Base-by-base conservation (phyloP, 2,329 filamentous ascomycete genomes). In the Hyphodiscus sp. region DNA sequence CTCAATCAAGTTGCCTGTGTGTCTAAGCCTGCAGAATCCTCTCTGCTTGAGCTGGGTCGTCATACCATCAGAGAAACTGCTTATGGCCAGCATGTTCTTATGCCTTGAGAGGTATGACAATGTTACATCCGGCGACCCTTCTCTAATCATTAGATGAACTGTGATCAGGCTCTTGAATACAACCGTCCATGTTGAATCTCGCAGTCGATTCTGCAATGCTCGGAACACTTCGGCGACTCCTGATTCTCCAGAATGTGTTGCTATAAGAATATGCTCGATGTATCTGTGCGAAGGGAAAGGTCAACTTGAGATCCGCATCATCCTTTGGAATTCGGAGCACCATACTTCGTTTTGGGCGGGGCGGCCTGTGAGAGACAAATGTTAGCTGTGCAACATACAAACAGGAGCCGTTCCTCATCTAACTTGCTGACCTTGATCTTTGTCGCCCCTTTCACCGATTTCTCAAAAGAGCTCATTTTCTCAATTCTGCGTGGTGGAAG, bases 161-260 rank as follows among this genome's bases (percentile, higher is more conserved):
- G 95, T 94, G 65, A 97, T 96, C 62, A 99, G 77, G 64, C 90
- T 86, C 76, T 99, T 99, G 84, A 96, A 96, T 60, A 96, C 92
- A 54, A 97, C 91, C n/a, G 94, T 99, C 94, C 94, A 99, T 77
- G 94, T 96, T 62, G 92, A 92, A 70, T 99, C 94, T 69, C 91
- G 86, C 61, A 99, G 74, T 50, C 94, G 84, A 69, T 90, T 83
- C 68, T 95, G 91, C 51, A 99, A 77, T 43, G 91, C 89, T 57
- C 94, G 86, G 71, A 99, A 97, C 67, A 99, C 89, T 74, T 99
- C 94, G 56, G 86, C 92, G 56, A 99, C 90, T 62, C 92, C 94
- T 51, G 89, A 88, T 73, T 99, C 94, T 63, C 91, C 94, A 20
- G 91, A 87, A 73, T 96, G 90, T 41, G 94, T 99, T 59, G 94